Evolutionary conservation across 73 alveolate genomes (phyloP).

Genomic region (Symbiodinium natans): DNA sequence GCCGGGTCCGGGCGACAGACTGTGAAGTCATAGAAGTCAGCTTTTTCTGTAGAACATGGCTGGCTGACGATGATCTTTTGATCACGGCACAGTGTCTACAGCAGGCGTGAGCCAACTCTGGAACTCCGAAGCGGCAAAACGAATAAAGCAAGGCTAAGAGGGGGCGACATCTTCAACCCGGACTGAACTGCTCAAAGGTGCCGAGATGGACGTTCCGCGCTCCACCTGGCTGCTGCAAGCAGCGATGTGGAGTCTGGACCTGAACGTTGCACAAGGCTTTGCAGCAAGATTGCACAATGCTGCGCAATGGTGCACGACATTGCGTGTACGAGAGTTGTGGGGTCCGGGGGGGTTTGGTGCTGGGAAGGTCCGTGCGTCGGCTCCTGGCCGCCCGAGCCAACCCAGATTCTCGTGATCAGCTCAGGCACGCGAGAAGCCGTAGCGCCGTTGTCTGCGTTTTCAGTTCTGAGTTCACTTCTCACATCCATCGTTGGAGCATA

Average conservation of each 20-base stretch:
- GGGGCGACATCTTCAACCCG: neutral
- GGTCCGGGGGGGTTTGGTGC: too few species aligned
- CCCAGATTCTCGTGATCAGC: slow-evolving; percentile 21
- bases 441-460: too few species aligned
- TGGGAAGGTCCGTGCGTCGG: slow-evolving; percentile 23
- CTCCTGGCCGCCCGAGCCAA: slow-evolving; percentile 58
- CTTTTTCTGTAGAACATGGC: too few species aligned
- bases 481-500: too few species aligned
- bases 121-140: neutral
- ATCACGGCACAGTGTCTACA: too few species aligned
- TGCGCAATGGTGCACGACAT: too few species aligned
- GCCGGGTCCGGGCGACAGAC: neutral
- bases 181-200: neutral
- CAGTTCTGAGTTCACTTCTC: too few species aligned
- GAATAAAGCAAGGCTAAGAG: neutral
- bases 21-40: too few species aligned
- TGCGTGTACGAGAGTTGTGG: too few species aligned
- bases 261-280: neutral
- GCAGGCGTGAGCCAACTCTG: too few species aligned
- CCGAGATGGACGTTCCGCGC: slow-evolving; percentile 33
- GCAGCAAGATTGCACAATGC: too few species aligned
- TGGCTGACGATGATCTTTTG: too few species aligned
- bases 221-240: slow-evolving; percentile 18
- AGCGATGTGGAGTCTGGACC: slow-evolving; percentile 11
- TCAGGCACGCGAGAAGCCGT: slow-evolving; percentile 47